Percentiles rank a stretch among this genome's conserved stretches.
phyloP scores from a whole-genome alignment of 169 alveolate species.

The Plasmodium reichenowi region DNA sequence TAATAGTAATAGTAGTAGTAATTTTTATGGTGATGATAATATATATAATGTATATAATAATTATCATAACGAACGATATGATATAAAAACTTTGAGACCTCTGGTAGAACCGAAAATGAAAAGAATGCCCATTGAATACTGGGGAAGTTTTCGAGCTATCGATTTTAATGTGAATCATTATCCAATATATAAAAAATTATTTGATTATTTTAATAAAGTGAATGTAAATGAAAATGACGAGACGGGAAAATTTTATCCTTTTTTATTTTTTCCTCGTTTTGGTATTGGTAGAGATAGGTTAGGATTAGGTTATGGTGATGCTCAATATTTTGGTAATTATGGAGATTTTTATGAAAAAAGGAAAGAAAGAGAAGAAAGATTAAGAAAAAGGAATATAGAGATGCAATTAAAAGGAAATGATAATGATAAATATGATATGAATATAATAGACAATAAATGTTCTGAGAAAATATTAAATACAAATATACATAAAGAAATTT shows the following conservation, averaged over 20 bases:
- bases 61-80: conserved; percentile 13
- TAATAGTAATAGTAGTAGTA: no score
- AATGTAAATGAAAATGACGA: conserved; percentile 79
- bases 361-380: conserved; percentile 76
- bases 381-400: conserved; percentile 43
- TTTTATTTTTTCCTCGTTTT: conserved; percentile 82
- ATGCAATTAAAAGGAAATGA: conserved; percentile 47
- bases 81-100: conserved; percentile 77
- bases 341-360: conserved; percentile 76
- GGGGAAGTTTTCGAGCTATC: conserved; percentile 87
- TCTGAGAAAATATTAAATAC: conserved; percentile 24
- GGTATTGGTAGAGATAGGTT: conserved; percentile 77
- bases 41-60: background rate
- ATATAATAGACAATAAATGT: background rate
- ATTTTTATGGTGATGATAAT: no score
- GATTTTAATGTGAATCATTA: conserved; percentile 69
- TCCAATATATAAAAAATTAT: conserved; percentile 78
- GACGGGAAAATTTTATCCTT: conserved; percentile 77
- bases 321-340: conserved; percentile 82
- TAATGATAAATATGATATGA: background rate
- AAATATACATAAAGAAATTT: conserved; percentile 39
- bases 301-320: conserved; percentile 84
- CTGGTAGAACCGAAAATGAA: conserved; percentile 78
- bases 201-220: conserved; percentile 76
- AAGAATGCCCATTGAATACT: conserved; percentile 85